Evolutionary conservation across 1,139 yeast genomes (phyloP), one percentile per base, ranked within the genome.

Genomic region (Debaryomyces robertsiae): DNA sequence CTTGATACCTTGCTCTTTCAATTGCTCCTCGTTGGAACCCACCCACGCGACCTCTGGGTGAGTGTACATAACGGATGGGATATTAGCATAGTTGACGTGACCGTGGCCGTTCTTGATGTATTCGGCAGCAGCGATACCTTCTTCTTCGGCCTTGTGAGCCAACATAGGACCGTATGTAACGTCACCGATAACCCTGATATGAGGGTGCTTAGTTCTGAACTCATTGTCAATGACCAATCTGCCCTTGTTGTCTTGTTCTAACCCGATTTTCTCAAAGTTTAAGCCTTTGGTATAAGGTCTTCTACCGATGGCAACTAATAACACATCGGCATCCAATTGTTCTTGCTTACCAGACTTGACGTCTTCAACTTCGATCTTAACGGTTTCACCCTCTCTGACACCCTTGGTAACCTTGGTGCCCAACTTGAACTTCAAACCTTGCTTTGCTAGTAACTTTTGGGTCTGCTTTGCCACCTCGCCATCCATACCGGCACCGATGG

Each of bases 101-200:
- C 99, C 99, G 64, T 86, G 88, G 50, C 98, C 98, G 54, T 70
- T 70, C 77, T 89, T 88, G 66, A 94, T 82, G 76, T 81, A 87
- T 73, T 94, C 99, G 49, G 81, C 98, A 49, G 96, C 98, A 45
- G 98, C 99, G 58, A 94, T 84, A 69, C 97, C 99, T 77, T 94
- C 99, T 69, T 94, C 99, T 76, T 94, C 99, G 48, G 99, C 99
- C 79, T 94, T 94, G 80, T 94, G 99, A 49, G 99, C 99, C 73
- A 94, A 81, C 99, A 94, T 94, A 57, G 96, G 94, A 57, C 98
- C 98, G 57, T 88, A 93, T 35, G 98, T 94, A 46, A 84, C 97
- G 64, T 94, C 99, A 67, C 99, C 99, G 68, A 93, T 89, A 57
- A 90, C 95, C 69, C 96, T 88, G 62, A 94, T 91, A 72, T 94